Evolutionary conservation across 306 rosid genomes (phyloP).

Genomic region (Fragaria vesca): DNA sequence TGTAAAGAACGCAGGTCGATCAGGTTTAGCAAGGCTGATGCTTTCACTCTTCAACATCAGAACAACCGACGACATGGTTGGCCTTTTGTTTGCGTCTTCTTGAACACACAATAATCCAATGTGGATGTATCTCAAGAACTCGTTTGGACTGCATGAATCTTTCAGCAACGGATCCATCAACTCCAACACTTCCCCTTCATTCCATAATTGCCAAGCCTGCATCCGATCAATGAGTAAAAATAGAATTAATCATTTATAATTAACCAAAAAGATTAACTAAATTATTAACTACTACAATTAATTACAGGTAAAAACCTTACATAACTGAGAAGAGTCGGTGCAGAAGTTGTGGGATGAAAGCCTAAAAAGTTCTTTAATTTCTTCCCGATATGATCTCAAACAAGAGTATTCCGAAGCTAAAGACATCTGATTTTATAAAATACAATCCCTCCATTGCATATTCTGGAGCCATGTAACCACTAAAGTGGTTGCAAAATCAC

Average conservation of each 20-base stretch:
- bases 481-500: no score
- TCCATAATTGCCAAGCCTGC: slow-evolving; percentile 25
- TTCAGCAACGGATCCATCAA: slow-evolving; percentile 40
- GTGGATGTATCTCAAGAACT: slow-evolving; percentile 22
- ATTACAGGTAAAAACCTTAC: slow-evolving; percentile 23
- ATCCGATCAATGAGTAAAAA: not conserved
- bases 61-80: slow-evolving; percentile 31
- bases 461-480: slow-evolving; percentile 54
- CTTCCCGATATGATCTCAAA: slow-evolving; percentile 53
- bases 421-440: slow-evolving; percentile 53
- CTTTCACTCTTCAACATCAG: slow-evolving; percentile 20
- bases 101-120: slow-evolving; percentile 36
- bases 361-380: slow-evolving; percentile 36
- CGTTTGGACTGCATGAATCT: slow-evolving; percentile 6
- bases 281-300: not conserved
- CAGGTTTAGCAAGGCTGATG: slow-evolving; percentile 2
- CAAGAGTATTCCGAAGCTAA: slow-evolving; percentile 55
- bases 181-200: slow-evolving; percentile 38
- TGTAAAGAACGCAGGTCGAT: slow-evolving; percentile 16
- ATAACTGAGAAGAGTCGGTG: not conserved
- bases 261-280: not conserved
- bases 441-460: slow-evolving; percentile 60
- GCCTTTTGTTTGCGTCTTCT: slow-evolving; percentile 26
- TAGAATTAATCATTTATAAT: not conserved
- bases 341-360: not conserved